Evolutionary conservation across 2,329 filamentous ascomycete genomes (phyloP).

Genomic region (Sclerotinia nivalis): DNA sequence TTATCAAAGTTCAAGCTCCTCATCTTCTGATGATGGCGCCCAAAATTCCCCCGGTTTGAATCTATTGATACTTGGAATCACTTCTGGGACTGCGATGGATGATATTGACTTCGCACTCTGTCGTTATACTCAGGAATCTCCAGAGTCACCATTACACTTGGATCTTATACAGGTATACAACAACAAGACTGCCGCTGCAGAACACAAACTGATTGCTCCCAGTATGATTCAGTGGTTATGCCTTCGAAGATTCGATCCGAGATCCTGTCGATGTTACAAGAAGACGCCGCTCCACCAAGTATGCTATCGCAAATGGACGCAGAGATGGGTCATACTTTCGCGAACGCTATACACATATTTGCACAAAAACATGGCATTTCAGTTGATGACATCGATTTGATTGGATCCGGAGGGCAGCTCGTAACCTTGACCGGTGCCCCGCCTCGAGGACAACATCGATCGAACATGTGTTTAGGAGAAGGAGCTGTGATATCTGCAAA

Average conservation of each 20-base stretch:
- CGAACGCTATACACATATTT: constrained; percentile 41
- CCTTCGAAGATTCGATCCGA: constrained; percentile 41
- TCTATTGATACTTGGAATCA: constrained; percentile 40
- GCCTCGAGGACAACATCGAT: constrained; percentile 38
- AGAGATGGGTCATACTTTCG: constrained; percentile 41
- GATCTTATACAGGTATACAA: constrained; percentile 39
- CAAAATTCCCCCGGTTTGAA: constrained; percentile 33
- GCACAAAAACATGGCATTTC: constrained; percentile 38
- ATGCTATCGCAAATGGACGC: constrained; percentile 42
- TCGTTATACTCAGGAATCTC: constrained; percentile 40
- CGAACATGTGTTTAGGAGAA: constrained; percentile 42
- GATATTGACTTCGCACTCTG: constrained; percentile 42
- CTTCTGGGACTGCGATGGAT: constrained; percentile 40
- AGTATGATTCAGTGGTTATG: constrained; percentile 42
- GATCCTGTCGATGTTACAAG: constrained; percentile 40
- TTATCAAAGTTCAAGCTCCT: constrained; percentile 33
- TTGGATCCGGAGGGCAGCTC: constrained; percentile 40
- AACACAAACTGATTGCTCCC: constrained; percentile 15
- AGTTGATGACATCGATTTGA: constrained; percentile 41
- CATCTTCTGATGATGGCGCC: constrained; percentile 30
- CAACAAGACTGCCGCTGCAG: not conserved
- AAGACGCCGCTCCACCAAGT: constrained; percentile 41
- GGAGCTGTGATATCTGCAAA: constrained; percentile 42
- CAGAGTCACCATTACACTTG: constrained; percentile 37
- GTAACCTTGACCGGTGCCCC: constrained; percentile 38